Base-by-base conservation (phyloP, 371 early-diverging fungal genomes). In the Thermomucor indicae-seudaticae region DNA sequence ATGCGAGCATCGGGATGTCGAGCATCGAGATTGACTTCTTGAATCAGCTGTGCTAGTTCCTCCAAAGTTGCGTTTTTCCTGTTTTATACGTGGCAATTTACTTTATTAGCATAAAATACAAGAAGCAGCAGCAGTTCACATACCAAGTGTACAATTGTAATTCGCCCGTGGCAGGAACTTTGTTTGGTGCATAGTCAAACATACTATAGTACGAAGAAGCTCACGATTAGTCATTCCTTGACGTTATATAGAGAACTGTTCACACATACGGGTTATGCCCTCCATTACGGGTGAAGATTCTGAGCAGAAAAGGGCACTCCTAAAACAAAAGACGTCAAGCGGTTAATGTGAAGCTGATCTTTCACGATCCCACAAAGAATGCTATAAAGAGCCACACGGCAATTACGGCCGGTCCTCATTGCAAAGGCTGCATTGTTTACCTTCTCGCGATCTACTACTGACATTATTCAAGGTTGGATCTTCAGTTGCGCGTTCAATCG, bases 41-140 rank as follows among this genome's bases (percentile, higher is more conserved):
- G 67, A 38, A 86, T 64, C 25, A 86, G 66, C 37, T 71, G 72
- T 11, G 81, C 78, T 23, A 86, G 57, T 68, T 86, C 86, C 41
- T 79, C 73, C 30, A 86, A 66, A 3, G 86, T 79, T 6, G 84
- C 81, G 56, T 86, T 75, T 51, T 70, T 80, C 86, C 86, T 85
- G 40, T 4, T 48, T 39, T 8, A 31, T 3, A 34, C 8, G 24
- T n/a, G 30, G 14, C 42, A 22, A 16, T 46, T 47, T 14, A 29
- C 19, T 11, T 37, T 31, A 34, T 12, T 27, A 23, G 29, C 0
- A 32, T 31, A 17, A 12, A 40, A 16, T 10, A 35, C 4, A 20
- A 11, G 25, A n/a, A n/a, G n/a, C n/a, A n/a, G n/a, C n/a, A n/a
- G n/a, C n/a, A n/a, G n/a, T n/a, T n/a, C 6, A 37, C 50, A 20